A percentile compares a stretch with the other conserved stretches of the same genome.
Evolutionary conservation across 2,329 filamentous ascomycete species (phyloP).

Genomic region (Pseudogymnoascus pannorum): DNA sequence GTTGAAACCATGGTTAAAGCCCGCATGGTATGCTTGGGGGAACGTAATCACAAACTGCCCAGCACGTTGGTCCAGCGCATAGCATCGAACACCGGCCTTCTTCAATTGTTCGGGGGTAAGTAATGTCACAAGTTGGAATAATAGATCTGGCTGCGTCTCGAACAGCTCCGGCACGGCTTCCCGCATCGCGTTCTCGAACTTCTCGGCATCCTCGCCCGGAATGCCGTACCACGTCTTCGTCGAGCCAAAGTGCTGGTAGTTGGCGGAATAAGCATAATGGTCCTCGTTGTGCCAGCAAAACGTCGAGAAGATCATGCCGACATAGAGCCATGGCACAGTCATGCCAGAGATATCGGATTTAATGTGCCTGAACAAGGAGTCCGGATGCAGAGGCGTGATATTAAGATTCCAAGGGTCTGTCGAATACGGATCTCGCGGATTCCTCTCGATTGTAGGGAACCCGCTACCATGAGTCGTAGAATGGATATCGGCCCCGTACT

Average conservation of each 20-base stretch:
- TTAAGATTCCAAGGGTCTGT: constrained; percentile 95
- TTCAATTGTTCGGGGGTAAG: constrained; percentile 87
- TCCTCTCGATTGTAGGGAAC: constrained; percentile 88
- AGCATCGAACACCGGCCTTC: constrained; percentile 88
- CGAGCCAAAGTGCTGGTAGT: constrained; percentile 96
- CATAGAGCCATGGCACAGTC: constrained; percentile 98
- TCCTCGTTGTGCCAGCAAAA: constrained; percentile 99
- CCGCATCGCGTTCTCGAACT: constrained; percentile 91
- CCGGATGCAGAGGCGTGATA: constrained; percentile 78
- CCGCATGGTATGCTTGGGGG: constrained; percentile 92
- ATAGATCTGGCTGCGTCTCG: constrained; percentile 88
- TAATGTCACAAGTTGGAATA: constrained; percentile 96
- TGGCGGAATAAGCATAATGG: constrained; percentile 94
- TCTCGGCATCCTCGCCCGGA: constrained; percentile 84
- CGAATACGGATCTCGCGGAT: constrained; percentile 79
- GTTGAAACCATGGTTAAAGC: constrained; percentile 98
- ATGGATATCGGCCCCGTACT: constrained; percentile 97
- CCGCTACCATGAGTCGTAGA: constrained; percentile 96
- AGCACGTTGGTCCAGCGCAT: constrained; percentile 89
- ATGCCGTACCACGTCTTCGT: constrained; percentile 99
- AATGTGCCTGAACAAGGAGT: constrained; percentile 93
- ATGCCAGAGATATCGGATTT: constrained; percentile 98
- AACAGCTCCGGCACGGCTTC: constrained; percentile 94
- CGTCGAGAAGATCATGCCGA: constrained; percentile 98
- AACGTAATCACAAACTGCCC: constrained; percentile 97